These are phyloP conservation scores for Tetrapisispora pingtungensis DNA, from an alignment of 805 yeast genomes.

Conservation along the genomic window DNA sequence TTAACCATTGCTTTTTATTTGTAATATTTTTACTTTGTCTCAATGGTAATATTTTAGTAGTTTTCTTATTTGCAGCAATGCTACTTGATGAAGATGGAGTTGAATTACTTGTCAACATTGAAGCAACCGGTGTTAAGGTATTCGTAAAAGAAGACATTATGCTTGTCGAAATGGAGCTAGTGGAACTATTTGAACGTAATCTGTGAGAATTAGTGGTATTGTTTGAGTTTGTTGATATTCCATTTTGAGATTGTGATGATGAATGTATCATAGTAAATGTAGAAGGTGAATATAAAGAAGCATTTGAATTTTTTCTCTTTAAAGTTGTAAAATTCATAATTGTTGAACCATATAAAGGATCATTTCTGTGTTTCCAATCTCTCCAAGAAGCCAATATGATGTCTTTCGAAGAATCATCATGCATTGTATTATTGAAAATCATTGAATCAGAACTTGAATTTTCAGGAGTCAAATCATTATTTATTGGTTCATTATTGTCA, in stretches of 20 bases:
- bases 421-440: not conserved
- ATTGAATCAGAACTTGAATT: not conserved
- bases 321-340: conserved; percentile 25
- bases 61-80: too few species aligned
- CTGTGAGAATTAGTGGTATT: conserved; percentile 4
- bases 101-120: not conserved
- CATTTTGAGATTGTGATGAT: not conserved
- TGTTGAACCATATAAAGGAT: conserved; percentile 48
- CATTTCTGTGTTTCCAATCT: conserved; percentile 76
- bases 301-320: conserved; percentile 15
- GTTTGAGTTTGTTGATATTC: not conserved
- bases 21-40: not conserved
- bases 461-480: not conserved
- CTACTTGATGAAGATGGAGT: too few species aligned
- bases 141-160: conserved; percentile 25
- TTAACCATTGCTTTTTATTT: conserved; percentile 1
- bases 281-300: conserved; percentile 11
- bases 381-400: conserved; percentile 73
- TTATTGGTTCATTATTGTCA: not conserved
- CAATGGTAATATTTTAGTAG: not conserved
- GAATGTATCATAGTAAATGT: conserved; percentile 6
- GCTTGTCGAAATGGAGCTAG: conserved; percentile 23
- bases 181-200: conserved; percentile 22
- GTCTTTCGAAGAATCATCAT: conserved; percentile 8
- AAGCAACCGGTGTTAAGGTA: not conserved